Evolutionary conservation across 768 basidiomycete species (phyloP).

Genomic region (Boletus patriciae): DNA sequence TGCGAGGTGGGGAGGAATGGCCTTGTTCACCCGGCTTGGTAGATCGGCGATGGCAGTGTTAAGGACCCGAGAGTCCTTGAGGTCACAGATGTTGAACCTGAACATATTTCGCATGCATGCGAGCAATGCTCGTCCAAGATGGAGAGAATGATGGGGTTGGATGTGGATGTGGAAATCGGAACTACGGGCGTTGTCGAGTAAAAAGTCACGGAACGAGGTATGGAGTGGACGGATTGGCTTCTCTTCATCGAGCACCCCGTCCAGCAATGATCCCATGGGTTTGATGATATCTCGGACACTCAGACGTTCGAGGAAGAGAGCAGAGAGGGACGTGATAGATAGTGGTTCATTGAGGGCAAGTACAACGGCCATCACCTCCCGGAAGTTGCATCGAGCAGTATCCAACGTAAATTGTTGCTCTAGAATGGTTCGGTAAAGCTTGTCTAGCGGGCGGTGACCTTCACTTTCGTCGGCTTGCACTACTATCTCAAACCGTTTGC

Average conservation of each 20-base stretch:
- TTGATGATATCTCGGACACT: too few species aligned
- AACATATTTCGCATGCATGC: neutral
- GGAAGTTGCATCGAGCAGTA: too few species aligned
- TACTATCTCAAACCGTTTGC: too few species aligned
- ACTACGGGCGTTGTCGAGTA: neutral
- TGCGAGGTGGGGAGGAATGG: neutral
- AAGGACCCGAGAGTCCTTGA: neutral
- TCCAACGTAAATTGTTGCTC: too few species aligned
- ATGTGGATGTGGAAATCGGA: neutral
- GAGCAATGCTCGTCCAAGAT: neutral
- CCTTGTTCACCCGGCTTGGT: neutral
- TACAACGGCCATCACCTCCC: too few species aligned
- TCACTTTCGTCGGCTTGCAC: too few species aligned
- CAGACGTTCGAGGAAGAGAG: too few species aligned
- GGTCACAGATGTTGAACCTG: too few species aligned
- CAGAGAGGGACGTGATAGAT: too few species aligned
- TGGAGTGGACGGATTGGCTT: conserved; percentile 2
- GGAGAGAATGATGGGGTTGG: neutral
- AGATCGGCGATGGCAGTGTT: neutral
- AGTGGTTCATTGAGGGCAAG: too few species aligned
- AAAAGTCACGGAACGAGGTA: neutral
- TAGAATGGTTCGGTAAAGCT: too few species aligned
- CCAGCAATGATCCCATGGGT: neutral
- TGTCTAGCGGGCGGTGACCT: too few species aligned
- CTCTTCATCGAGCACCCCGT: neutral